Evolutionary conservation across 1,139 yeast genomes (phyloP).

Genomic region (Candida glucosophila): DNA sequence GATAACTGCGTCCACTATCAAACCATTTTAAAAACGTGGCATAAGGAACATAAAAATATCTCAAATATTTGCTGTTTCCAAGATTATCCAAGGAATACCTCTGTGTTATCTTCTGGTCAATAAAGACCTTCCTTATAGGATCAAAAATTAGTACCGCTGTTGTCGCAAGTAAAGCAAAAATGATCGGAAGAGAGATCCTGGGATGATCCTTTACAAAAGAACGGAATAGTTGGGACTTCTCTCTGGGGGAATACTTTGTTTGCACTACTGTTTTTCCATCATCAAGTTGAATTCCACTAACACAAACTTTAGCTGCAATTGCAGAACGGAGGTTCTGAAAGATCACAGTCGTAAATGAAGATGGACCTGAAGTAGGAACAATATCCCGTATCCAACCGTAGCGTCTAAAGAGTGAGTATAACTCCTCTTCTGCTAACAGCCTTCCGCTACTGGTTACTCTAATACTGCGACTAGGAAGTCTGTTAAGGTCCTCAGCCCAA

Average conservation of each 20-base stretch:
- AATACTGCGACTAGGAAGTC: constrained; percentile 60
- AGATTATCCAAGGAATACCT: constrained; percentile 26
- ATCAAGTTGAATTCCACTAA: constrained; percentile 62
- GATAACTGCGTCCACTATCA: constrained; percentile 19
- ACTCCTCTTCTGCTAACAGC: constrained; percentile 71
- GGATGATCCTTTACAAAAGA: constrained; percentile 68
- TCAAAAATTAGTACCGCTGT: constrained; percentile 82
- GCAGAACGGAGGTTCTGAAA: constrained; percentile 60
- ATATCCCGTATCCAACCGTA: constrained; percentile 82
- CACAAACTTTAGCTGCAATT: constrained; percentile 83
- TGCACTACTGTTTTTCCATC: constrained; percentile 53
- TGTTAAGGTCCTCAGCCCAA: constrained; percentile 88
- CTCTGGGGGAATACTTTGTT: constrained; percentile 57
- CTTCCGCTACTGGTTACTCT: constrained; percentile 68
- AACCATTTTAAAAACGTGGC: constrained; percentile 16
- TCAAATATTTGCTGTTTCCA: constrained; percentile 22
- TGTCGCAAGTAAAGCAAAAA: constrained; percentile 48
- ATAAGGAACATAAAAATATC: constrained; percentile 20
- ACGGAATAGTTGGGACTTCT: constrained; percentile 42
- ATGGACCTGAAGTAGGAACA: constrained; percentile 31
- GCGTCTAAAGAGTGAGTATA: constrained; percentile 75
- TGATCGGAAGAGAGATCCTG: constrained; percentile 61
- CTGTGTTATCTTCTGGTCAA: constrained; percentile 64
- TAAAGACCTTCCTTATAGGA: constrained; percentile 79
- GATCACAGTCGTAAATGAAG: constrained; percentile 41